Percentiles rank a stretch among this genome's conserved stretches.
Evolutionary conservation across 2,329 filamentous ascomycete species (phyloP).

Genomic region (Ophiostoma piceae): DNA sequence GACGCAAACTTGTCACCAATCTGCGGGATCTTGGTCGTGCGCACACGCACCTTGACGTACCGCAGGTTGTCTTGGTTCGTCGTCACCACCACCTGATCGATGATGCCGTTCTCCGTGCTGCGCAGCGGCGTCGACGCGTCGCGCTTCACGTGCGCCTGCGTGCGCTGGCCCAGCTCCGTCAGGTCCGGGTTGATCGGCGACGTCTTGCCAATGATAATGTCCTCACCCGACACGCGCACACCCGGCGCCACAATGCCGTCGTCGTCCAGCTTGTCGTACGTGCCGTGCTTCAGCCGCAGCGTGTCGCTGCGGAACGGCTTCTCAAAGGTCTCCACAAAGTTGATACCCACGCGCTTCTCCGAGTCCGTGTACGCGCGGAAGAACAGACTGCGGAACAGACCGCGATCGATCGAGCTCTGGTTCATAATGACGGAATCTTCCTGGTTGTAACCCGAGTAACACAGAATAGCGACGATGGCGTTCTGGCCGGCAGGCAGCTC

Average conservation of each 20-base stretch:
- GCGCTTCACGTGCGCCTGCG: conserved; percentile 82
- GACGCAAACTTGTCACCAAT: conserved; percentile 99
- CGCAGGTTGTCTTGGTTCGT: conserved; percentile 91
- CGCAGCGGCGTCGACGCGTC: conserved; percentile 93
- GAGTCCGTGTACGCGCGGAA: conserved; percentile 96
- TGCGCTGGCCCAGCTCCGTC: conserved; percentile 88
- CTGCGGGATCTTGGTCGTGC: conserved; percentile 96
- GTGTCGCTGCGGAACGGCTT: conserved; percentile 88
- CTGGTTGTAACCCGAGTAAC: conserved; percentile 98
- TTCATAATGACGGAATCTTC: conserved; percentile 99
- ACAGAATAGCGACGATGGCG: conserved; percentile 94
- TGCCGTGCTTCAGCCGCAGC: conserved; percentile 85
- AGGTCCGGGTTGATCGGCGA: conserved; percentile 89
- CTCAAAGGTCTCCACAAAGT: conserved; percentile 89
- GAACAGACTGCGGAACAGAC: conserved; percentile 94
- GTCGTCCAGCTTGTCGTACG: conserved; percentile 95
- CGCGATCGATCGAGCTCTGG: conserved; percentile 96
- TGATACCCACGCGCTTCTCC: conserved; percentile 92
- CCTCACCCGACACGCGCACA: conserved; percentile 90
- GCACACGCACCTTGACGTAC: conserved; percentile 94
- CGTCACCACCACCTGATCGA: conserved; percentile 88
- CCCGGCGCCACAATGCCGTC: conserved; percentile 93
- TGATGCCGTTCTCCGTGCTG: conserved; percentile 93
- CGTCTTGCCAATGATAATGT: conserved; percentile 99
- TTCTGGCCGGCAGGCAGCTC: conserved; percentile 96